Conservation (phyloP, 768 basidiomycete species). For the Asterophora lycoperdoides region DNA sequence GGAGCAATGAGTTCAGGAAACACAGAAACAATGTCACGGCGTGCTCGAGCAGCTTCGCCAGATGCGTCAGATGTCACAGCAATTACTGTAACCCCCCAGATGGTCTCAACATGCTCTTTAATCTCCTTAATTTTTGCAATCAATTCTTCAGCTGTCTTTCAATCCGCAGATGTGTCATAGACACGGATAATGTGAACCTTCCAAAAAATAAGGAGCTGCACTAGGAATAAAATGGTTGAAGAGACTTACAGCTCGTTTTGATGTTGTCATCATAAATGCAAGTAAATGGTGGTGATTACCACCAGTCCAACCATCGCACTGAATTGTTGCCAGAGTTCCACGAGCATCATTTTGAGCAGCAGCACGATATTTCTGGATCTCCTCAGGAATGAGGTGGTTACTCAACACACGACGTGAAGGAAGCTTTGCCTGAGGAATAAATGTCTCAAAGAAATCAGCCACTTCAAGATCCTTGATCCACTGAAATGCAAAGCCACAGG, state of each 20-base stretch:
- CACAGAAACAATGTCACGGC: constrained; percentile 9
- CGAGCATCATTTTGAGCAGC: constrained; percentile 1
- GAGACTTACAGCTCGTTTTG: background rate
- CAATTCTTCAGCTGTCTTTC: constrained; percentile 25
- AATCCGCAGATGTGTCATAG: constrained; percentile 26
- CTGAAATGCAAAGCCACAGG: constrained; percentile 17
- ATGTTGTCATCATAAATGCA: constrained; percentile 22
- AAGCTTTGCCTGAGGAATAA: constrained; percentile 17
- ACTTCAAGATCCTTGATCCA: constrained; percentile 23
- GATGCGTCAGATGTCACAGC: constrained; percentile 32
- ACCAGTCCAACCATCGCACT: constrained; percentile 28
- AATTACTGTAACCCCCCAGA: constrained; percentile 26
- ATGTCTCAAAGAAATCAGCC: constrained; percentile 16
- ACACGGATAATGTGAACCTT: constrained; percentile 24
- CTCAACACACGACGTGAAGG: constrained; percentile 5
- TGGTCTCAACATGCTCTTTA: constrained; percentile 16
- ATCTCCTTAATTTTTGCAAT: constrained; percentile 17
- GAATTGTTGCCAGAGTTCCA: constrained; percentile 17
- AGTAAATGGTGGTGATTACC: constrained; percentile 25
- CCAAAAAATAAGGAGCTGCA: background rate
- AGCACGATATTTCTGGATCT: constrained; percentile 1
- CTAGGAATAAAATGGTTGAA: background rate
- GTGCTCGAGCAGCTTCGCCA: constrained; percentile 30
- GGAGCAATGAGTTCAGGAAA: constrained; percentile 23
- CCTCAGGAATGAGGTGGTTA: constrained; percentile 1